Conservation (phyloP, 2,329 filamentous ascomycete species). For the Magnaporthales sp. region DNA sequence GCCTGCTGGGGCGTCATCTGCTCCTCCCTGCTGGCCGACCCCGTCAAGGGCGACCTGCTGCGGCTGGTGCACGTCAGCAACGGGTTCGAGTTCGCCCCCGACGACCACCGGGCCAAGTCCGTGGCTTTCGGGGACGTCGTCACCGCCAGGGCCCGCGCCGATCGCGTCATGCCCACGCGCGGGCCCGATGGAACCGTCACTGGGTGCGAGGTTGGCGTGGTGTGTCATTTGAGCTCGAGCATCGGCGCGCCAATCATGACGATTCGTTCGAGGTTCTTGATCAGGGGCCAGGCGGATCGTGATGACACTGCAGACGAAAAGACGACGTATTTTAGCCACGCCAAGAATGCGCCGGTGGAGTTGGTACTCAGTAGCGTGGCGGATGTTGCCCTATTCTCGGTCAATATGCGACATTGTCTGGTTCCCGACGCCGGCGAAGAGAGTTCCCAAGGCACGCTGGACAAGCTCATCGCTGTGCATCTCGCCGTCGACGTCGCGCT, state of each 20-base stretch:
- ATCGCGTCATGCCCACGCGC: slow-evolving; percentile 64
- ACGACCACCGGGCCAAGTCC: slow-evolving; percentile 64
- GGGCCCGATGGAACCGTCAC: slow-evolving; percentile 68
- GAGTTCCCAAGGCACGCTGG: background rate
- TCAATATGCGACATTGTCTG: background rate
- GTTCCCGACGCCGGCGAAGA: background rate
- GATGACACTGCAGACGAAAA: background rate
- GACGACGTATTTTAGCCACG: background rate
- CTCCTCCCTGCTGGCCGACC: slow-evolving; percentile 95
- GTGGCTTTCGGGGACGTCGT: slow-evolving; percentile 92
- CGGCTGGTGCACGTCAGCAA: slow-evolving; percentile 97
- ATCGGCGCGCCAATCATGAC: background rate
- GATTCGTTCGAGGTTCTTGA: background rate
- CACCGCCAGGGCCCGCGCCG: slow-evolving; percentile 88
- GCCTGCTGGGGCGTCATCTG: slow-evolving; percentile 98
- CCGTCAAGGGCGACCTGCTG: slow-evolving; percentile 89
- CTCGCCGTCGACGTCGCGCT: background rate
- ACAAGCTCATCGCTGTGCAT: background rate
- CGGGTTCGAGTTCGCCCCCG: slow-evolving; percentile 91
- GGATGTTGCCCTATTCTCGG: background rate
- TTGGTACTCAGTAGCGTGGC: background rate
- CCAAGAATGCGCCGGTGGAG: background rate
- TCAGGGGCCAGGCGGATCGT: background rate
- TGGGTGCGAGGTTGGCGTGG: slow-evolving; percentile 99
- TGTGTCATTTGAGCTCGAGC: slow-evolving; percentile 78